These are phyloP conservation scores for Penicillium brevicompactum DNA, from an alignment of 2,329 filamentous ascomycete species.

Conservation along the genomic window DNA sequence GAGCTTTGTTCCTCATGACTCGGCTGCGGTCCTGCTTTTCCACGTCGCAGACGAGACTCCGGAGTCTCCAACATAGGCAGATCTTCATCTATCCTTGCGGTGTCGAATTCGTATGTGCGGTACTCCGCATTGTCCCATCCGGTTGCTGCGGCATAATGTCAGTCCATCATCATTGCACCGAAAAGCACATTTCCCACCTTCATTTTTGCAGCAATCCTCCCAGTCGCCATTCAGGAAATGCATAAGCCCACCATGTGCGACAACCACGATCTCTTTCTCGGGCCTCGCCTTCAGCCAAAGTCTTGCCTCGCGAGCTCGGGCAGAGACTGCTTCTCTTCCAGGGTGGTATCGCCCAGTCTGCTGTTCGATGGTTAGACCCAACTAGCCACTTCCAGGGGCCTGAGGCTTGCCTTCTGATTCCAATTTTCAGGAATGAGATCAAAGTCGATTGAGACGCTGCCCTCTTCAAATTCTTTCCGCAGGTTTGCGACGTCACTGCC, in stretches of 20 bases:
- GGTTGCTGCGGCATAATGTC: slow-evolving; percentile 53
- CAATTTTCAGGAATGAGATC: slow-evolving; percentile 6
- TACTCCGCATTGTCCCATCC: slow-evolving; percentile 71
- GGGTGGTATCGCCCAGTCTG: slow-evolving; percentile 39
- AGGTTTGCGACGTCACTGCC: slow-evolving; percentile 61
- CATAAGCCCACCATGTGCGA: slow-evolving; percentile 7
- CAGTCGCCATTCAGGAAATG: slow-evolving; percentile 47
- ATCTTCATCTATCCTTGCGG: neutral
- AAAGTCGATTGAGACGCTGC: slow-evolving; percentile 57
- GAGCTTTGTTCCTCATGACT: slow-evolving; percentile 2
- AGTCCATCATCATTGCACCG: neutral
- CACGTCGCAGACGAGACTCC: slow-evolving; percentile 12
- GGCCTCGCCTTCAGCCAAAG: slow-evolving; percentile 6
- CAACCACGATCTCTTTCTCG: slow-evolving; percentile 10
- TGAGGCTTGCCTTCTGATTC: slow-evolving; percentile 4
- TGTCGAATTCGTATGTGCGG: slow-evolving; percentile 62
- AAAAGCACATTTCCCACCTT: slow-evolving; percentile 30
- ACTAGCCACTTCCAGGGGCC: neutral
- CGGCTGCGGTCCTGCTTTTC: neutral
- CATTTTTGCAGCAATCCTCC: slow-evolving; percentile 52
- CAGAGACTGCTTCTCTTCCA: slow-evolving; percentile 8
- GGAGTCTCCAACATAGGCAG: slow-evolving; percentile 5
- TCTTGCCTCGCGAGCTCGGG: slow-evolving; percentile 1
- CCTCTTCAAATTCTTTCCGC: slow-evolving; percentile 57
- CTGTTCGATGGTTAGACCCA: neutral